Conservation (phyloP, 1,284 basidiomycete genomes). For the Ganoderma boninense region DNA sequence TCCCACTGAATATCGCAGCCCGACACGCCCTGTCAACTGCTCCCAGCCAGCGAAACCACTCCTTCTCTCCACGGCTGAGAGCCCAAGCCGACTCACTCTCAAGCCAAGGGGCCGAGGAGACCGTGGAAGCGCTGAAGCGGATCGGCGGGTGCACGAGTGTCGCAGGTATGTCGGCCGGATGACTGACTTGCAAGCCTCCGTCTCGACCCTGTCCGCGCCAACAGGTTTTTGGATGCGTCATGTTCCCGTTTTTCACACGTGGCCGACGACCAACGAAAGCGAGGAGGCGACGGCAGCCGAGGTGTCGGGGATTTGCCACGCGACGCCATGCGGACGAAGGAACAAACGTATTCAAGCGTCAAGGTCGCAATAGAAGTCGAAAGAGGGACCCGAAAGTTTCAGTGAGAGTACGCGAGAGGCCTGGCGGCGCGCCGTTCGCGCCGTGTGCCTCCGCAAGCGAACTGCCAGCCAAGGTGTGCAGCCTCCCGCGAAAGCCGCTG, state of each 20-base stretch:
- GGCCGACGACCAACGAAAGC: background rate
- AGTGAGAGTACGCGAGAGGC: background rate
- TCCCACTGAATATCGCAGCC: background rate
- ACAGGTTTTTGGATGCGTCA: background rate
- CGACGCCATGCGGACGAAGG: constrained; percentile 4
- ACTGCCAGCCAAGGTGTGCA: constrained; percentile 5
- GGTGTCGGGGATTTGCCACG: background rate
- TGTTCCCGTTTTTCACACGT: background rate
- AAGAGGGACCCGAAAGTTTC: background rate
- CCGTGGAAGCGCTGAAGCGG: background rate
- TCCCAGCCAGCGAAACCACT: background rate
- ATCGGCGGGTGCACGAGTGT: background rate
- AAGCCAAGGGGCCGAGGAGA: background rate
- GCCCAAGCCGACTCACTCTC: background rate
- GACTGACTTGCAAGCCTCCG: background rate
- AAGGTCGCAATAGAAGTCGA: background rate
- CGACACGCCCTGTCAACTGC: background rate
- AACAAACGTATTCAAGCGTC: background rate
- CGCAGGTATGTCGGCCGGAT: constrained; percentile 4
- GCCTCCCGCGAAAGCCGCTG: constrained; percentile 12
- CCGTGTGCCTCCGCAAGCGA: background rate
- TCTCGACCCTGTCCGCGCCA: background rate
- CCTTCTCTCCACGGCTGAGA: background rate
- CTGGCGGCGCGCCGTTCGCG: background rate
- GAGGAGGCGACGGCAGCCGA: background rate